These are phyloP conservation scores for Hibiscus trionum DNA, from an alignment of 345 rosid genomes.

Conservation along the genomic window DNA sequence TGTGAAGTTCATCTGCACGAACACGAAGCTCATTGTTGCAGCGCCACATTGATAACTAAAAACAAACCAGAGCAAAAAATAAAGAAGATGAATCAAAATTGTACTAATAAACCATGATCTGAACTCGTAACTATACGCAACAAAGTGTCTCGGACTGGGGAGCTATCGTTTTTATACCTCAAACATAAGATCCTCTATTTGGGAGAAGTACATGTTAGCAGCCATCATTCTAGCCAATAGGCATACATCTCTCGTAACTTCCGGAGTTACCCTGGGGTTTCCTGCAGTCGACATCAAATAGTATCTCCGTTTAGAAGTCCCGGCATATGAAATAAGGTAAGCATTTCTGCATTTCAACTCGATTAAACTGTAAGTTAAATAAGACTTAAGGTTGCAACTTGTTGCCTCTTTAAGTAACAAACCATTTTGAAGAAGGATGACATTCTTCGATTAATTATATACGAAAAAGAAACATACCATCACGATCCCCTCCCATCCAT, in stretches of 20 bases:
- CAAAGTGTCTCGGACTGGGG: not conserved
- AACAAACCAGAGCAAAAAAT: slow-evolving; percentile 7
- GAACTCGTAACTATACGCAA: not conserved
- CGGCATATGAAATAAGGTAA: not conserved
- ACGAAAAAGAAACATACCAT: slow-evolving; percentile 41
- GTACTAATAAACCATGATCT: not conserved
- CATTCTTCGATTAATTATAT: not conserved
- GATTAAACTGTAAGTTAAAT: not conserved
- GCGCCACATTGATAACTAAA: slow-evolving; percentile 98
- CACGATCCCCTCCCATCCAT: slow-evolving; percentile 99
- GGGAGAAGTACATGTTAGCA: slow-evolving; percentile 91
- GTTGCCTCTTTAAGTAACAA: not conserved
- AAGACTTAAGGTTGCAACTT: not conserved
- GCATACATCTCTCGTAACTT: slow-evolving; percentile 96
- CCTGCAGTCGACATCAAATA: slow-evolving; percentile 36
- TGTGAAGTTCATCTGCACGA: slow-evolving; percentile 72
- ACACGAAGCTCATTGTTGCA: slow-evolving; percentile 83
- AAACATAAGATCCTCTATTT: slow-evolving; percentile 97
- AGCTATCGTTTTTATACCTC: slow-evolving; percentile 46
- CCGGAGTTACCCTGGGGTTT: slow-evolving; percentile 98
- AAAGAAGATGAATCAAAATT: not conserved
- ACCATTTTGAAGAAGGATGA: not conserved
- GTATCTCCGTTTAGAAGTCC: not conserved
- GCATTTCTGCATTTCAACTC: not conserved
- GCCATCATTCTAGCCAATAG: slow-evolving; percentile 99